These are phyloP conservation scores for Cladosporium cucumerinum DNA, from an alignment of 2,329 filamentous ascomycete genomes.

Conservation along the genomic window DNA sequence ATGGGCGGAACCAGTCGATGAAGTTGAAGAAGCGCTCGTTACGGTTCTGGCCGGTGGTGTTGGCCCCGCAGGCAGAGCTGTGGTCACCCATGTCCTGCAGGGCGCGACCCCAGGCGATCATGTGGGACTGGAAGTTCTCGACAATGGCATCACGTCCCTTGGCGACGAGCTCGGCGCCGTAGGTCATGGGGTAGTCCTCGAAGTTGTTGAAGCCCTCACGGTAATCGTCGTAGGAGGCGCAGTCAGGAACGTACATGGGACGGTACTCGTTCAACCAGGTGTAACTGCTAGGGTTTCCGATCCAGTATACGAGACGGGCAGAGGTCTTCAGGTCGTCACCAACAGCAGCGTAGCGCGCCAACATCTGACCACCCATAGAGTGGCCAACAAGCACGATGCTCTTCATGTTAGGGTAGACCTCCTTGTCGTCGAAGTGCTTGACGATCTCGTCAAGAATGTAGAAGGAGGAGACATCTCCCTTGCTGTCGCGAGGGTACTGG, in stretches of 20 bases:
- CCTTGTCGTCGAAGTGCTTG: slow-evolving; percentile 32
- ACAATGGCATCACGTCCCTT: slow-evolving; percentile 29
- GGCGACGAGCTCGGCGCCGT: slow-evolving; percentile 26
- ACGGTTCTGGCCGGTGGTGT: slow-evolving; percentile 33
- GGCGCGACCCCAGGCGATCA: slow-evolving; percentile 35
- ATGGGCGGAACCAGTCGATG: slow-evolving; percentile 32
- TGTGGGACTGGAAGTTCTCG: slow-evolving; percentile 31
- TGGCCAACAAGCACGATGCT: slow-evolving; percentile 38
- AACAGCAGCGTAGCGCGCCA: slow-evolving; percentile 34
- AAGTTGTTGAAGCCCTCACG: slow-evolving; percentile 33
- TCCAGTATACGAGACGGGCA: slow-evolving; percentile 33
- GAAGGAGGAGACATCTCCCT: slow-evolving; percentile 27
- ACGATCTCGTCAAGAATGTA: slow-evolving; percentile 34
- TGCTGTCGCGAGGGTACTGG: slow-evolving; percentile 30
- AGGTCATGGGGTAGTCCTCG: slow-evolving; percentile 27
- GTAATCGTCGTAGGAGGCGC: slow-evolving; percentile 34
- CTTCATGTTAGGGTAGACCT: slow-evolving; percentile 34
- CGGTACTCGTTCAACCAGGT: slow-evolving; percentile 32
- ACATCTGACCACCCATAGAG: slow-evolving; percentile 35
- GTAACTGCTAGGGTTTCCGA: slow-evolving; percentile 36
- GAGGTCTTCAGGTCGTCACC: slow-evolving; percentile 24
- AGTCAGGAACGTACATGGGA: slow-evolving; percentile 29
- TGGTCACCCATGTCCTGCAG: slow-evolving; percentile 34
- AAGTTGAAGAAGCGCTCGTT: slow-evolving; percentile 39
- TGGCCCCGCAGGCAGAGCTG: slow-evolving; percentile 31